Percentiles rank a stretch among this genome's conserved stretches.
Conservation (phyloP, 345 rosid genomes). For the Rhodomyrtus tomentosa region DNA sequence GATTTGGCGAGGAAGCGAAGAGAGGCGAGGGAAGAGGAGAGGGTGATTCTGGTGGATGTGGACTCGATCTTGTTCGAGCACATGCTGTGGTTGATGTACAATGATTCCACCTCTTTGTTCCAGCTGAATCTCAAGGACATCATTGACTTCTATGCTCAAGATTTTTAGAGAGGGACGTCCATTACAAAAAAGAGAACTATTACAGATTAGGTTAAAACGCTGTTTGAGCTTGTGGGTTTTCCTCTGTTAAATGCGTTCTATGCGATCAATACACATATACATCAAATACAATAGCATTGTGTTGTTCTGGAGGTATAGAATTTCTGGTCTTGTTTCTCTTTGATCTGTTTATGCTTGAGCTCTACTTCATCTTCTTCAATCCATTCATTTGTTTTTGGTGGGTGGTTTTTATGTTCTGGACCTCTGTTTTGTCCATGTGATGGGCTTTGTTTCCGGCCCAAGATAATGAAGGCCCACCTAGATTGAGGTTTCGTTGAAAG, state of each 20-base stretch:
- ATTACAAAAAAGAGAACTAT: neutral
- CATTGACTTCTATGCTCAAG: conserved; percentile 68
- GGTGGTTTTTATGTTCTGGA: neutral
- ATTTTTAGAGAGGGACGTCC: conserved; percentile 9
- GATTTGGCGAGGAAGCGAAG: neutral
- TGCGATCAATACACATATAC: neutral
- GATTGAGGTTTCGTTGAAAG: neutral
- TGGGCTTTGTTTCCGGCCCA: neutral
- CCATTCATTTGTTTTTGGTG: neutral
- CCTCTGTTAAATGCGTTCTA: neutral
- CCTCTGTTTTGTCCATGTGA: neutral
- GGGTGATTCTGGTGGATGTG: conserved; percentile 40
- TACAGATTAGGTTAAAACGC: neutral
- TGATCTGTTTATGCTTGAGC: neutral
- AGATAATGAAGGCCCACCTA: neutral
- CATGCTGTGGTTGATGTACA: conserved; percentile 68
- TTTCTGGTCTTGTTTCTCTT: neutral
- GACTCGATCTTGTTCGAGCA: conserved; percentile 89
- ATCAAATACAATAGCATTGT: neutral
- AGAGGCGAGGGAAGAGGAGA: conserved; percentile 7
- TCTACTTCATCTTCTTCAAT: neutral
- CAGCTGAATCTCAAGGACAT: conserved; percentile 66
- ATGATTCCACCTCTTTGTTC: conserved; percentile 52
- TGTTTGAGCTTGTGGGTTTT: neutral
- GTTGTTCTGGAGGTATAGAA: neutral